Evolutionary conservation across 2,329 filamentous ascomycete genomes (phyloP).

Genomic region (Neurospora sp.): DNA sequence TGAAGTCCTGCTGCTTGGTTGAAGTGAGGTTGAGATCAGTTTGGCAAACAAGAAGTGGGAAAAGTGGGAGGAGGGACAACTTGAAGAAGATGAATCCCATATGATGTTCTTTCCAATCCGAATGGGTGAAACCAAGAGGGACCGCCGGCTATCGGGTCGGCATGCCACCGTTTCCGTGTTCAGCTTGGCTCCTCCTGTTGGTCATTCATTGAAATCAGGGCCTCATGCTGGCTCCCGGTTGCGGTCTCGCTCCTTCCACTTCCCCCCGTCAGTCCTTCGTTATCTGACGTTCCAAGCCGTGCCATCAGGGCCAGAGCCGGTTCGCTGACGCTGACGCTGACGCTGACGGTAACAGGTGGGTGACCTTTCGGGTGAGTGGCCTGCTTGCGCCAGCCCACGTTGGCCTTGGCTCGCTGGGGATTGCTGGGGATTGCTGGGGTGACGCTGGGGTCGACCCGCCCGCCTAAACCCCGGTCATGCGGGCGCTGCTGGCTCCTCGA

Average conservation of each 20-base stretch:
- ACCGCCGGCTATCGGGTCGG: background rate
- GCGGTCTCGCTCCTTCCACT: background rate
- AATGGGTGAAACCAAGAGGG: background rate
- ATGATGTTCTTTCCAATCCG: background rate
- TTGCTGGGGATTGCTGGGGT: background rate
- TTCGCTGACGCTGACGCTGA: background rate
- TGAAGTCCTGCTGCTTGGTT: background rate
- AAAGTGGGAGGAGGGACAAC: slow-evolving; percentile 1
- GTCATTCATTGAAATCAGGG: background rate
- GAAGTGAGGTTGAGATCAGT: background rate
- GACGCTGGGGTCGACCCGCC: background rate
- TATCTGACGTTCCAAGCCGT: background rate
- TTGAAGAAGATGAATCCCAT: background rate
- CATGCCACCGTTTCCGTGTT: background rate
- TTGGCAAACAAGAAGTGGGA: background rate
- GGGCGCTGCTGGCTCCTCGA: background rate
- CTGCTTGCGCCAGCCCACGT: background rate
- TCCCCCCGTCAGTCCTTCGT: background rate
- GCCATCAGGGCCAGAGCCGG: background rate
- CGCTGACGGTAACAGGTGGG: background rate
- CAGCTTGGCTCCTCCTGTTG: background rate
- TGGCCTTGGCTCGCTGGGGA: background rate
- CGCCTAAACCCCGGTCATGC: background rate
- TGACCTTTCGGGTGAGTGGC: background rate
- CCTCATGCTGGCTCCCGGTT: background rate